Conservation (phyloP, 805 yeast species). For the Alloascoidea africana region DNA sequence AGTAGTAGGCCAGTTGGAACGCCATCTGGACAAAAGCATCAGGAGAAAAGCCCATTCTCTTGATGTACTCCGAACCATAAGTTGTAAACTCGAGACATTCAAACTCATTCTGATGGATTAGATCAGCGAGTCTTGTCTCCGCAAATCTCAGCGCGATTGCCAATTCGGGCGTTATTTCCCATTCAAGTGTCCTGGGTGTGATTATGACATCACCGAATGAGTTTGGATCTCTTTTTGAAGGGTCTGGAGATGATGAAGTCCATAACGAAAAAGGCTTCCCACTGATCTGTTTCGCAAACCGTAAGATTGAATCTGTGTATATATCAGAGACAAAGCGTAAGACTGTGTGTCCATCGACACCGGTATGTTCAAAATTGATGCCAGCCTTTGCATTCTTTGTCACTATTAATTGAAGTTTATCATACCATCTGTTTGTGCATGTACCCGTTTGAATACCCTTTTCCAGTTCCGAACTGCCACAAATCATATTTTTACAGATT, state of each 20-base stretch:
- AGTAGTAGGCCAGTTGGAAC: slow-evolving; percentile 84
- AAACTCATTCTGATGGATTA: slow-evolving; percentile 82
- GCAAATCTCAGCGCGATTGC: slow-evolving; percentile 76
- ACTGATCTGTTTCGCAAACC: slow-evolving; percentile 76
- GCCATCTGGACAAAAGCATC: slow-evolving; percentile 93
- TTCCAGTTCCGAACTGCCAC: slow-evolving; percentile 68
- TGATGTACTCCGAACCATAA: slow-evolving; percentile 60
- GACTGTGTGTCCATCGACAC: slow-evolving; percentile 93
- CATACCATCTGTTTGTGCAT: slow-evolving; percentile 92
- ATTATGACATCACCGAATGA: slow-evolving; percentile 33
- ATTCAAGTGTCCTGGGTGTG: slow-evolving; percentile 76
- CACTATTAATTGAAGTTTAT: slow-evolving; percentile 74
- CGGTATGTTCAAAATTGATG: slow-evolving; percentile 79
- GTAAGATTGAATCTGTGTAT: slow-evolving; percentile 77
- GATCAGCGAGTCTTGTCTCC: slow-evolving; percentile 76
- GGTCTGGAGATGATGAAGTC: slow-evolving; percentile 36
- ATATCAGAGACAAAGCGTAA: slow-evolving; percentile 78
- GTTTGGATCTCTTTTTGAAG: slow-evolving; percentile 24
- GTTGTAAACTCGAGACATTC: slow-evolving; percentile 56
- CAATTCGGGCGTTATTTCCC: slow-evolving; percentile 63
- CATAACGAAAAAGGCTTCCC: slow-evolving; percentile 61
- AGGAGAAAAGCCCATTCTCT: slow-evolving; percentile 77
- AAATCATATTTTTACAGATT: slow-evolving; percentile 69
- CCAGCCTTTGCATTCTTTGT: slow-evolving; percentile 89
- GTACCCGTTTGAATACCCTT: slow-evolving; percentile 88